phyloP scores from a whole-genome alignment of 139 green algal species.

The Tetradesmus lagerheimii region DNA sequence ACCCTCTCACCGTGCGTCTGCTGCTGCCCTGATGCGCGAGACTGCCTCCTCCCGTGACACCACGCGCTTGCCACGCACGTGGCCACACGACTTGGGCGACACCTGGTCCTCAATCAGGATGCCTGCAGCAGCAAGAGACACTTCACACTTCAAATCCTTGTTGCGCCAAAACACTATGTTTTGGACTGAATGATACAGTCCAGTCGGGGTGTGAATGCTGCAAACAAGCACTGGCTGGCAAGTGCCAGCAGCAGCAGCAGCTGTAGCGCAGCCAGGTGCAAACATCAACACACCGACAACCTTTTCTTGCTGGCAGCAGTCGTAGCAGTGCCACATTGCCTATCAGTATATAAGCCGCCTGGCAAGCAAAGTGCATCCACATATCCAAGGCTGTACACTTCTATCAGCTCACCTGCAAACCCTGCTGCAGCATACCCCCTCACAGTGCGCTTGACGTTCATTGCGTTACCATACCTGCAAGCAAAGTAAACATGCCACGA shows the following conservation, averaged over 20 bases:
- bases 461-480: constrained; percentile 92
- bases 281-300: background rate
- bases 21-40: constrained; percentile 81
- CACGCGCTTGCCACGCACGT: constrained; percentile 90
- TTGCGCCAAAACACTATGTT: too few species aligned
- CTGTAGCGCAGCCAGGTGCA: background rate
- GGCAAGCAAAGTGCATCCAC: too few species aligned
- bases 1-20: constrained; percentile 72
- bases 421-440: constrained; percentile 82
- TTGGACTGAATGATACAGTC: too few species aligned
- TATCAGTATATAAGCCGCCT: too few species aligned
- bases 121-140: constrained; percentile 58
- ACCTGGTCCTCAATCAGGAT: constrained; percentile 97
- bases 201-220: too few species aligned
- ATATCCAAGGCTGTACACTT: background rate
- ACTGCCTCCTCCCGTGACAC: constrained; percentile 88
- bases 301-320: too few species aligned
- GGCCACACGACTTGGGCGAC: constrained; percentile 95
- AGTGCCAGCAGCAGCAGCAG: background rate
- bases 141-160: too few species aligned
- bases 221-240: background rate
- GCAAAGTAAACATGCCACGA: background rate
- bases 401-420: constrained; percentile 62
- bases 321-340: too few species aligned
- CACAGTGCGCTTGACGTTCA: constrained; percentile 97